Evolutionary conservation across 2,329 filamentous ascomycete species (phyloP), one percentile per base, ranked within the genome.

Genomic region (Metarhizium guizhouense): DNA sequence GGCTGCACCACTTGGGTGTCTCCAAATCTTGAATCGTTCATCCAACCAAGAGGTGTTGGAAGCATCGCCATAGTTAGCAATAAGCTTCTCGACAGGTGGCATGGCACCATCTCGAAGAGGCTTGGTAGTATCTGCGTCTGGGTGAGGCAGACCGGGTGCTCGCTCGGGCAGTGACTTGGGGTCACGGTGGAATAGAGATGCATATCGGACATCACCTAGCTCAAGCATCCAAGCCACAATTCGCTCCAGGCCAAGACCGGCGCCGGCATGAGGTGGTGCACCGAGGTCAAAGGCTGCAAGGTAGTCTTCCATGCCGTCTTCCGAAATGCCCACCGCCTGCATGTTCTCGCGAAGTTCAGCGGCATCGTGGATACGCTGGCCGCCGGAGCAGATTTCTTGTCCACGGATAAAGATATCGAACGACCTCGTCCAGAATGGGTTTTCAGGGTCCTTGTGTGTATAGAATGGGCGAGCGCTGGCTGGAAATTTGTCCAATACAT

Each of bases 401-500:
- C 92, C 92, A 34, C 92, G 87, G 47, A 96, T 81, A 73, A 96
- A 96, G 56, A 96, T 95, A 68, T 96, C 92, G 64, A 96, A 96
- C 0, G 92, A 95, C 68, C 95, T 95, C 52, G 92, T 96, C 68
- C 85, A 83, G 38, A 80, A 77, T 13, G 82, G 76, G 64, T 95
- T 83, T 16, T 85, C 76, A 2, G 86, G 81, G 59, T 95, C 89
- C 32, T 86, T 86, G 81, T 95, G 92, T 1, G 92, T 90, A 67
- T 96, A 96, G 72, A 96, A 96, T 0, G 92, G 92, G 47, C 92
- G 83, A 2, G 89, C 92, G 6, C 84, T 86, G 25, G 83, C 76
- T 1, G 92, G 92, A 75, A 96, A 96, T 67, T 95, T 95, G 78
- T 96, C 92, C 45, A 96, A 80, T 59, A 96, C 87, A 71, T 94